These are phyloP conservation scores for Thoreauomyces humboldtii DNA, from an alignment of 192 early-diverging fungal species.

Conservation along the genomic window DNA sequence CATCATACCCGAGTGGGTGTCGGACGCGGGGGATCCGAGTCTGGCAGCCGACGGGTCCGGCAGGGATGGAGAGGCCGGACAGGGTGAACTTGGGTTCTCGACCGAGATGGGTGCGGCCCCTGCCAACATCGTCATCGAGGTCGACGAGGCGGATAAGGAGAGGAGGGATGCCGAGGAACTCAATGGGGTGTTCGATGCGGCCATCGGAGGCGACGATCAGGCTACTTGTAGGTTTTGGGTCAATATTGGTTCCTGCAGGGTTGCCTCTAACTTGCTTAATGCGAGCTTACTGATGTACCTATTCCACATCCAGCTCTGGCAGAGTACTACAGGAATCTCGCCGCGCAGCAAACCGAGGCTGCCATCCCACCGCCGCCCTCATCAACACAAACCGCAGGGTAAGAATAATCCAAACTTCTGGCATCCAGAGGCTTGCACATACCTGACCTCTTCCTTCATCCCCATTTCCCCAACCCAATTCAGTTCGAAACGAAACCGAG, in stretches of 20 bases:
- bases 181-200: not conserved
- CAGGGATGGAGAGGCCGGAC: not conserved
- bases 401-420: not conserved
- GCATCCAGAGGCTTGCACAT: not conserved
- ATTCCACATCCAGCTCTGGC: conserved; percentile 10
- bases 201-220: conserved; percentile 10
- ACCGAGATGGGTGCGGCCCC: conserved; percentile 9
- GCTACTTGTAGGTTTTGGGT: conserved; percentile 8
- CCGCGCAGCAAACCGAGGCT: not conserved
- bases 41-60: not conserved
- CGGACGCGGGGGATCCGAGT: no score
- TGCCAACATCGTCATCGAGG: conserved; percentile 23
- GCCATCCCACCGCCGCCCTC: not conserved
- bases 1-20: conserved; percentile 38
- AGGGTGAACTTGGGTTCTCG: conserved; percentile 12
- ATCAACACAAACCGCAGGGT: not conserved
- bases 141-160: conserved; percentile 16
- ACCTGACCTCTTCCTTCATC: not conserved
- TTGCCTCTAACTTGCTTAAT: not conserved
- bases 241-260: not conserved
- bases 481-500: not conserved
- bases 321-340: conserved; percentile 15
- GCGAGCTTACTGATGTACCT: not conserved
- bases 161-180: not conserved
- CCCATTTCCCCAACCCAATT: not conserved